phyloP scores from a whole-genome alignment of 2,329 filamentous ascomycete genomes.

The Neopestalotiopsis sp. region DNA sequence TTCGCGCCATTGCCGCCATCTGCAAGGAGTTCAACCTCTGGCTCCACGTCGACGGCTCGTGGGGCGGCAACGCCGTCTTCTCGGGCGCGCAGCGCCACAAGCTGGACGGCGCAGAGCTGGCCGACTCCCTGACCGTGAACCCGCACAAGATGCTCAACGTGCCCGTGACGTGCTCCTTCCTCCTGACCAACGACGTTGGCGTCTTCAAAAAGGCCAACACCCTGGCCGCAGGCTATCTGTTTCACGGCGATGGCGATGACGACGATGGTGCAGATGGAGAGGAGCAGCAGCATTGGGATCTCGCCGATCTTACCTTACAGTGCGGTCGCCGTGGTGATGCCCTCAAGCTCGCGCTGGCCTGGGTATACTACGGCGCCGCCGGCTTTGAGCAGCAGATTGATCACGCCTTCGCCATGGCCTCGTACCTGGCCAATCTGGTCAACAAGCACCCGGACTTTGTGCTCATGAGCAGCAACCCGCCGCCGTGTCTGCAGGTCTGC shows the following conservation, averaged over 20 bases:
- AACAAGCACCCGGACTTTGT: slow-evolving; percentile 63
- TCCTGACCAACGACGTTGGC: slow-evolving; percentile 77
- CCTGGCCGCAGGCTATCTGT: slow-evolving; percentile 84
- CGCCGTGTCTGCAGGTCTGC: slow-evolving; percentile 91
- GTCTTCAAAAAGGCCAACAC: slow-evolving; percentile 86
- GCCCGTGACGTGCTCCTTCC: slow-evolving; percentile 88
- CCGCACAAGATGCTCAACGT: slow-evolving; percentile 98
- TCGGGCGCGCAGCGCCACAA: slow-evolving; percentile 67
- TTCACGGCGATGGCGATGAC: slow-evolving; percentile 60
- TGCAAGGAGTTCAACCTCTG: slow-evolving; percentile 78
- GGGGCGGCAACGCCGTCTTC: slow-evolving; percentile 88
- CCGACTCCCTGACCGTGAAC: slow-evolving; percentile 85
- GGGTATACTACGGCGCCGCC: slow-evolving; percentile 83
- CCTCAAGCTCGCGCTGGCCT: slow-evolving; percentile 85
- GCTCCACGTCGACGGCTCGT: slow-evolving; percentile 92
- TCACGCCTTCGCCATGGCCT: slow-evolving; percentile 73
- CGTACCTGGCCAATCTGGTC: slow-evolving; percentile 69
- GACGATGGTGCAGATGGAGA: slow-evolving; percentile 38
- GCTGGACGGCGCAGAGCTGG: slow-evolving; percentile 73
- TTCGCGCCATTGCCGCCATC: slow-evolving; percentile 71
- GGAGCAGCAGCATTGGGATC: slow-evolving; percentile 73
- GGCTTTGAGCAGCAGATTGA: slow-evolving; percentile 77
- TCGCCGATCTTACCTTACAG: slow-evolving; percentile 91
- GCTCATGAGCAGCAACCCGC: slow-evolving; percentile 76
- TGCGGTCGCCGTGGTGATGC: slow-evolving; percentile 87